Percentiles rank a stretch among this genome's conserved stretches.
phyloP scores from a whole-genome alignment of 352 stramenopile species.

The Globisporangium paddicum region DNA sequence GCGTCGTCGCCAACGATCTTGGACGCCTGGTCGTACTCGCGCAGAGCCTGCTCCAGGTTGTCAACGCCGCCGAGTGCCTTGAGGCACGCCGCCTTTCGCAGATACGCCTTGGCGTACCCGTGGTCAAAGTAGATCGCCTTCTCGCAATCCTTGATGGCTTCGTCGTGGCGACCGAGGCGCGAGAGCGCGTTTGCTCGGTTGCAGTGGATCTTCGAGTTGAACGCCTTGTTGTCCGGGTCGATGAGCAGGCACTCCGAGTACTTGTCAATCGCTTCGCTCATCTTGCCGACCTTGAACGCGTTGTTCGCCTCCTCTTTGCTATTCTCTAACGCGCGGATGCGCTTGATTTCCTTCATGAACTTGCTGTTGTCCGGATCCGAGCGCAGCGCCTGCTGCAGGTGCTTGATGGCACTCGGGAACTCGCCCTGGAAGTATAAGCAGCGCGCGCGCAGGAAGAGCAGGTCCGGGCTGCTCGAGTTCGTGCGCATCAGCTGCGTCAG shows the following conservation, averaged over 20 bases:
- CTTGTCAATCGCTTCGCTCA: constrained; percentile 80
- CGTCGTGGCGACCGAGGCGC: constrained; percentile 76
- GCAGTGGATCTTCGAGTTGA: constrained; percentile 93
- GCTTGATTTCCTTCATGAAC: constrained; percentile 86
- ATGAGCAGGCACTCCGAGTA: constrained; percentile 87
- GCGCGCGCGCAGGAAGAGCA: constrained; percentile 83
- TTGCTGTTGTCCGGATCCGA: constrained; percentile 89
- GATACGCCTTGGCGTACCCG: constrained; percentile 89
- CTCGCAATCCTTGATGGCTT: constrained; percentile 88
- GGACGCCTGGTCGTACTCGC: constrained; percentile 87
- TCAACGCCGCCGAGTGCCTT: constrained; percentile 77
- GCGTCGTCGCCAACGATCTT: constrained; percentile 82
- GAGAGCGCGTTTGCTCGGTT: constrained; percentile 89
- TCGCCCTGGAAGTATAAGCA: constrained; percentile 93
- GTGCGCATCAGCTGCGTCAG: constrained; percentile 83
- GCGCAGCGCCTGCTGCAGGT: constrained; percentile 88
- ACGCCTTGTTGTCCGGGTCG: constrained; percentile 87
- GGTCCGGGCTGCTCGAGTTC: constrained; percentile 71
- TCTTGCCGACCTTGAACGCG: constrained; percentile 81
- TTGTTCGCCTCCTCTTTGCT: constrained; percentile 90
- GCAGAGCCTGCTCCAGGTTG: constrained; percentile 87
- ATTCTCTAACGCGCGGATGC: constrained; percentile 76
- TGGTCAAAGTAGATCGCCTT: constrained; percentile 89
- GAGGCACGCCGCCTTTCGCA: constrained; percentile 77
- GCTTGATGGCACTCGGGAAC: constrained; percentile 90